Evolutionary conservation across 805 yeast genomes (phyloP).

Genomic region (Suhomyces sp.): DNA sequence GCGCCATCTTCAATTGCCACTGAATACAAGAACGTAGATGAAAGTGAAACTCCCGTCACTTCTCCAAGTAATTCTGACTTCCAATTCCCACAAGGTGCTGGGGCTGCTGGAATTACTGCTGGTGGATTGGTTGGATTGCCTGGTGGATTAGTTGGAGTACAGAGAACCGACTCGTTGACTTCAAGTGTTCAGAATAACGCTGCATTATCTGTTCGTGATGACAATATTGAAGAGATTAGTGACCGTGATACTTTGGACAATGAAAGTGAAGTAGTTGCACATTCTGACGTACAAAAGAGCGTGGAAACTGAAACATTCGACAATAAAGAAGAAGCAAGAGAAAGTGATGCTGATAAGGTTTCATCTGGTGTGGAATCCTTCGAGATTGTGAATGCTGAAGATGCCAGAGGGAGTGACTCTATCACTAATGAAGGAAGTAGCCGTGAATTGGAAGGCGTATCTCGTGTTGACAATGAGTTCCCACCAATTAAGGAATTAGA

Average conservation of each 20-base stretch:
- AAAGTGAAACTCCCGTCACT: conserved; percentile 47
- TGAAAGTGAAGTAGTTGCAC: conserved; percentile 13
- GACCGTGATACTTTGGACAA: conserved; percentile 42
- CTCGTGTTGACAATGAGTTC: conserved; percentile 47
- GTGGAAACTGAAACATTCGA: conserved; percentile 5
- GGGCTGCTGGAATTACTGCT: conserved; percentile 29
- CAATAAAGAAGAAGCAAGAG: conserved; percentile 26
- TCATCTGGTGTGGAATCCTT: conserved; percentile 53
- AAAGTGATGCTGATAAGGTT: conserved; percentile 39
- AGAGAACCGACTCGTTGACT: conserved; percentile 77
- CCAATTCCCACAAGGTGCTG: conserved; percentile 38
- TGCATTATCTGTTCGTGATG: conserved; percentile 86
- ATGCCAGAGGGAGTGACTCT: conserved; percentile 23
- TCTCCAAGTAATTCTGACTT: conserved; percentile 50
- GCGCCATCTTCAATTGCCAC: conserved; percentile 36
- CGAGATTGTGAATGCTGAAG: conserved; percentile 54
- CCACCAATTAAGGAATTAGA: conserved; percentile 63
- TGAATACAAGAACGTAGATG: conserved; percentile 26
- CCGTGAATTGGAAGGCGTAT: too few relatives aligned
- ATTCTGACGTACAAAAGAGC: conserved; percentile 30
- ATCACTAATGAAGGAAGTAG: conserved; percentile 3
- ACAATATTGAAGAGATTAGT: conserved; percentile 43
- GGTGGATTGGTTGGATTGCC: conserved; percentile 46
- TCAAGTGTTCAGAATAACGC: conserved; percentile 93
- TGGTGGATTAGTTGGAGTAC: conserved; percentile 44